Conservation (phyloP, 129 eudicot genomes). For the Rutidosis leptorrhynchoides region DNA sequence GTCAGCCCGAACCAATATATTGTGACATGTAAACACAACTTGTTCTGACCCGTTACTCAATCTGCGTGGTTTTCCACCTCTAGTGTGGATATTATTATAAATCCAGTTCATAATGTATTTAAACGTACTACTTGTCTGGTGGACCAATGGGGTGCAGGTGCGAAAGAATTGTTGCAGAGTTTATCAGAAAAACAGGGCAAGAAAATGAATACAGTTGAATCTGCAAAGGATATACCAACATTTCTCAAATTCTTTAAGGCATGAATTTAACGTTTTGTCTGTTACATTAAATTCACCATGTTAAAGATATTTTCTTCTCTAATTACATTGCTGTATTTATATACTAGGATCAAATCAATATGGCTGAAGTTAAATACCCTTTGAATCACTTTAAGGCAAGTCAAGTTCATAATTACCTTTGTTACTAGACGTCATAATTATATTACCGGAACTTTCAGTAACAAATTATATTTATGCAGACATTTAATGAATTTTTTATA, state of each 20-base stretch:
- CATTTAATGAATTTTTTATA: slow-evolving; percentile 88
- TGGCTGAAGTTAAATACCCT: slow-evolving; percentile 85
- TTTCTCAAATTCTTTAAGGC: slow-evolving; percentile 72
- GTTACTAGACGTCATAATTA: neutral
- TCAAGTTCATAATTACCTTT: neutral
- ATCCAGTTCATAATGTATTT: neutral
- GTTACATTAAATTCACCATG: neutral
- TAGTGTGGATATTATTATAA: neutral
- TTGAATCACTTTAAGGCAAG: slow-evolving; percentile 83
- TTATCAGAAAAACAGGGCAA: slow-evolving; percentile 89
- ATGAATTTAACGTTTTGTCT: slow-evolving; percentile 20
- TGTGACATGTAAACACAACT: neutral
- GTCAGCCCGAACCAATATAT: neutral
- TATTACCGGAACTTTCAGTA: neutral
- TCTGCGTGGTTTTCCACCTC: neutral
- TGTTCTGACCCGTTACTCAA: neutral
- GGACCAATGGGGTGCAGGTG: slow-evolving; percentile 61
- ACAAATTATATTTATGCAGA: slow-evolving; percentile 50
- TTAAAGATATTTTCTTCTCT: neutral
- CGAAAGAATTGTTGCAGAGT: slow-evolving; percentile 74
- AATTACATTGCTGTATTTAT: slow-evolving; percentile 16
- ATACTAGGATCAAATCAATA: slow-evolving; percentile 81
- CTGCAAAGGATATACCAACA: slow-evolving; percentile 72
- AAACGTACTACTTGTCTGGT: slow-evolving; percentile 5
- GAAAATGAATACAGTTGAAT: slow-evolving; percentile 83